Evolutionary conservation across 2,329 filamentous ascomycete genomes (phyloP).

Genomic region (Aspergillus ochraceus): DNA sequence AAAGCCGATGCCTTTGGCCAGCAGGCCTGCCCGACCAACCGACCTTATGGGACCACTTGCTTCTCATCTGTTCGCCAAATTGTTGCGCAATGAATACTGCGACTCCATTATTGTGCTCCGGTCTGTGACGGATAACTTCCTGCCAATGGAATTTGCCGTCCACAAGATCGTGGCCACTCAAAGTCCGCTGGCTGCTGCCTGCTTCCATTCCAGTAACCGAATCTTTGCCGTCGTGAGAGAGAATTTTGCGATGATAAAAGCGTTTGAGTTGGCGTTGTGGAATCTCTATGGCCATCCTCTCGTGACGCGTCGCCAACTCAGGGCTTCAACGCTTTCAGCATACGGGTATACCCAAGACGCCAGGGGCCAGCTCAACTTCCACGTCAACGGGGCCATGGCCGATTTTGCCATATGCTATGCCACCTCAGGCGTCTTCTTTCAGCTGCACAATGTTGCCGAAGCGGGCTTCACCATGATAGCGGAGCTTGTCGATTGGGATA

Average conservation of each 20-base stretch:
- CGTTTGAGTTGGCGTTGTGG: constrained; percentile 27
- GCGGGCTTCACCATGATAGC: constrained; percentile 27
- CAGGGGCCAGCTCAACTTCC: constrained; percentile 5
- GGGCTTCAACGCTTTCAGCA: constrained; percentile 11
- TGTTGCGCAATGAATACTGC: constrained; percentile 15
- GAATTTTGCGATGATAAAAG: constrained; percentile 23
- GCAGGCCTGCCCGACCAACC: neutral
- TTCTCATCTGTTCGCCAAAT: constrained; percentile 14
- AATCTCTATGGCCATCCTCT: constrained; percentile 28
- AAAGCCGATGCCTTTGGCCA: neutral
- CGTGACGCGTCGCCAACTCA: constrained; percentile 16
- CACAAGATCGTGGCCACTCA: constrained; percentile 27
- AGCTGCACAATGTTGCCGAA: constrained; percentile 21
- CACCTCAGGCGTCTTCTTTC: constrained; percentile 31
- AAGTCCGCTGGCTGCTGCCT: constrained; percentile 21
- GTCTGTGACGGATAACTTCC: constrained; percentile 18
- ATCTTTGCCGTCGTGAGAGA: constrained; percentile 21
- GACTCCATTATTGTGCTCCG: constrained; percentile 25
- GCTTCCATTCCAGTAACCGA: constrained; percentile 16
- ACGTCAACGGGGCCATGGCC: constrained; percentile 20
- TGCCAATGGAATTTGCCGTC: constrained; percentile 14
- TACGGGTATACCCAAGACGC: constrained; percentile 15
- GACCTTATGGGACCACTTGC: constrained; percentile 4
- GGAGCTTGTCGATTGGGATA: constrained; percentile 28
- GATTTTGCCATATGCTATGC: constrained; percentile 35